Evolutionary conservation across 2,329 filamentous ascomycete genomes (phyloP).

Genomic region (Apiospora pterosperma): DNA sequence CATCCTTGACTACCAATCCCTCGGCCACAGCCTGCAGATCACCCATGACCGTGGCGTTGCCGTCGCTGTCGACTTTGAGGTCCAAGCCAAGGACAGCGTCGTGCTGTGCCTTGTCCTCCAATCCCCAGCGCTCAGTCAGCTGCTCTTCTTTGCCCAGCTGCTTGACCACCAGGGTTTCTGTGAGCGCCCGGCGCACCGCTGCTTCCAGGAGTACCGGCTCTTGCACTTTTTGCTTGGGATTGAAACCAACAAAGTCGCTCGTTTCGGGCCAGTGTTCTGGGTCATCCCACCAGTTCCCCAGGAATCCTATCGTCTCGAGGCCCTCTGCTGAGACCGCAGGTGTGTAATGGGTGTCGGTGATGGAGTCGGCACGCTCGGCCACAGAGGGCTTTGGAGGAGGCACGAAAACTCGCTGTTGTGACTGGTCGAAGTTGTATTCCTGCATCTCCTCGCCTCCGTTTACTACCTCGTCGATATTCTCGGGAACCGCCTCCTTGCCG

Average conservation of each 20-base stretch:
- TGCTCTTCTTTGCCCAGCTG: conserved; percentile 23
- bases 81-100: conserved; percentile 32
- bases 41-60: conserved; percentile 36
- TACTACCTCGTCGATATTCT: not conserved
- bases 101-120: conserved; percentile 29
- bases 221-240: conserved; percentile 32
- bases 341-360: conserved; percentile 37
- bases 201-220: conserved; percentile 45
- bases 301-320: conserved; percentile 43
- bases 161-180: conserved; percentile 48
- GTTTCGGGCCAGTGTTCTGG: conserved; percentile 48
- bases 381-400: conserved; percentile 19
- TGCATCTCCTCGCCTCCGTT: not conserved
- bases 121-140: conserved; percentile 19
- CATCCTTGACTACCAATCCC: conserved; percentile 20
- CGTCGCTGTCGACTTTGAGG: conserved; percentile 35
- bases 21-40: conserved; percentile 31
- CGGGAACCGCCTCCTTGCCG: not conserved
- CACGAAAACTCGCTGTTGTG: not conserved
- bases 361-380: conserved; percentile 24
- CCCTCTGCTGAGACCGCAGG: conserved; percentile 44
- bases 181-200: conserved; percentile 46
- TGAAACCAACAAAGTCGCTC: conserved; percentile 43
- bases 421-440: conserved; percentile 5
- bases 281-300: conserved; percentile 52